A percentile compares a stretch with the other conserved stretches of the same genome.
These are phyloP conservation scores for Phytopythium mirpurense DNA, from an alignment of 352 stramenopile species.

Conservation along the genomic window DNA sequence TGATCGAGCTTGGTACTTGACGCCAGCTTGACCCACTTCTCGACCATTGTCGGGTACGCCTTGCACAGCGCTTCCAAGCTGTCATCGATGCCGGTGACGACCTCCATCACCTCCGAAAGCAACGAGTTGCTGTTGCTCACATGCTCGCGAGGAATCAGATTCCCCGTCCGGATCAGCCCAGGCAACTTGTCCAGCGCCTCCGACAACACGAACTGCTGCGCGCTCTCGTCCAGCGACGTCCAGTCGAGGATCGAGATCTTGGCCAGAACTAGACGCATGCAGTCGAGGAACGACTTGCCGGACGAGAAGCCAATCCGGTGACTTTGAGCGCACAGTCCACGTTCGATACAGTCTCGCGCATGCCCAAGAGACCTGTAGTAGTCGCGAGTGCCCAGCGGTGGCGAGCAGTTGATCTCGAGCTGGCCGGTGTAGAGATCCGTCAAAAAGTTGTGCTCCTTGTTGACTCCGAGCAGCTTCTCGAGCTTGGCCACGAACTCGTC, in stretches of 20 bases:
- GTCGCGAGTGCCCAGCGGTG: conserved; percentile 44
- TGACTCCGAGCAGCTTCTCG: conserved; percentile 26
- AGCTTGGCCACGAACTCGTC: conserved; percentile 49
- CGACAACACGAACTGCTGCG: conserved; percentile 39
- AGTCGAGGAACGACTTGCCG: conserved; percentile 62
- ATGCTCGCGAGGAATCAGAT: conserved; percentile 22
- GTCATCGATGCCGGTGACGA: conserved; percentile 23
- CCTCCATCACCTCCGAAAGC: conserved; percentile 10
- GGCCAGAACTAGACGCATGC: conserved; percentile 57
- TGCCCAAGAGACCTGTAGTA: conserved; percentile 63
- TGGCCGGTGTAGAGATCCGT: conserved; percentile 55
- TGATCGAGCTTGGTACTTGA: too few relatives aligned
- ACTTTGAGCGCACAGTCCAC: conserved; percentile 10
- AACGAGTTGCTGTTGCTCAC: conserved; percentile 11
- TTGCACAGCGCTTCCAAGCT: conserved; percentile 22
- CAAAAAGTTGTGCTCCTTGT: conserved; percentile 57
- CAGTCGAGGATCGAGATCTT: conserved; percentile 82
- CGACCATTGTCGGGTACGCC: conserved; percentile 22
- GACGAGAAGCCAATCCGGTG: conserved; percentile 26
- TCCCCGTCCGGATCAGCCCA: conserved; percentile 40
- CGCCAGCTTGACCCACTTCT: too few relatives aligned
- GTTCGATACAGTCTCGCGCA: conserved; percentile 22
- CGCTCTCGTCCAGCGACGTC: conserved; percentile 67
- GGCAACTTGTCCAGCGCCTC: conserved; percentile 44
- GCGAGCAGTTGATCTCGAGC: conserved; percentile 60